phyloP scores from a whole-genome alignment of 768 basidiomycete species.

The Psilocybe cyanescens region DNA sequence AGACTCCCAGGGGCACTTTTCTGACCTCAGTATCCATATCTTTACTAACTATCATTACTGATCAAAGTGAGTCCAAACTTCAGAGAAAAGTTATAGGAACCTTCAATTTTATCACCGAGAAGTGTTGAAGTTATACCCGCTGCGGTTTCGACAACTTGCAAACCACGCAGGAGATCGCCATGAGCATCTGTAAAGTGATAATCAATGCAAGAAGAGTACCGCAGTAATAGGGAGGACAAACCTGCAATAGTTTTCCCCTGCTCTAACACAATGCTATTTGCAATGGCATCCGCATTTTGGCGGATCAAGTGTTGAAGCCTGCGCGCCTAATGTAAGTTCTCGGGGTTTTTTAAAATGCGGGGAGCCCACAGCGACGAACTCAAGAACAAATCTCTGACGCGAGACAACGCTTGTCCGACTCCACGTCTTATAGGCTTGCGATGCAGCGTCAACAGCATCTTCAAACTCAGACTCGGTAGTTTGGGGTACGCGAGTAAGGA shows the following conservation, averaged over 20 bases:
- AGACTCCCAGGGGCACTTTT: conserved; percentile 85
- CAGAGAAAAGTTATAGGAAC: conserved; percentile 39
- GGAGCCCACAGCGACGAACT: conserved; percentile 56
- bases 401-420: conserved; percentile 82
- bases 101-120: conserved; percentile 93
- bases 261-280: conserved; percentile 88
- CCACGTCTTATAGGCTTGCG: conserved; percentile 89
- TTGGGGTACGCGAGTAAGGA: conserved; percentile 90
- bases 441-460: conserved; percentile 82
- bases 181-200: conserved; percentile 70
- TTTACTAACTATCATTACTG: conserved; percentile 66
- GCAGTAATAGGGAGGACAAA: conserved; percentile 28
- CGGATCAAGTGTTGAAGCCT: conserved; percentile 90
- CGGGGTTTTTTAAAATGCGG: background rate
- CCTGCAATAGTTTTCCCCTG: conserved; percentile 94
- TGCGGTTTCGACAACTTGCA: conserved; percentile 87
- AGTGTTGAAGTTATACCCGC: conserved; percentile 81
- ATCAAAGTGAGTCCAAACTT: background rate
- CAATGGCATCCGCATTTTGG: conserved; percentile 84
- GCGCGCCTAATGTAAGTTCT: conserved; percentile 2
- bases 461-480: conserved; percentile 83
- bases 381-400: conserved; percentile 86
- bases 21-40: conserved; percentile 97
- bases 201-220: background rate
- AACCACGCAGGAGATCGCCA: conserved; percentile 90